phyloP scores from a whole-genome alignment of 345 rosid genomes.

The Trapa incisa region DNA sequence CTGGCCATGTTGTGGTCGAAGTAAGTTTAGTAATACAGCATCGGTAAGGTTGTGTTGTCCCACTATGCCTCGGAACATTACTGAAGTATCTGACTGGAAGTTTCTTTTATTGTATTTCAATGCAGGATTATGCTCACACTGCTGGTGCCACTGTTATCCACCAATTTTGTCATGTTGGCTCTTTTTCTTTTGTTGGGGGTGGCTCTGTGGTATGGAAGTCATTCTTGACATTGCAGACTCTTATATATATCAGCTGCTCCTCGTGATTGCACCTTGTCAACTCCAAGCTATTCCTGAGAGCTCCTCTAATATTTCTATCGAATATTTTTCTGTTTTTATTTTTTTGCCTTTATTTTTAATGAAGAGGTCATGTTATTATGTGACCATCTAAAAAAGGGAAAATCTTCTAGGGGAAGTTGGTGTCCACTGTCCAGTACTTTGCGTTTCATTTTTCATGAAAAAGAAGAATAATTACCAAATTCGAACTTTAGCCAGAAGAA shows the following conservation, averaged over 20 bases:
- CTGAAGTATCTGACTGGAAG: background rate
- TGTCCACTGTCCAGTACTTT: background rate
- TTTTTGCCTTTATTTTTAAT: background rate
- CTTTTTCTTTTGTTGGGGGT: slow-evolving; percentile 78
- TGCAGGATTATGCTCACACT: slow-evolving; percentile 68
- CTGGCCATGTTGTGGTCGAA: slow-evolving; percentile 81
- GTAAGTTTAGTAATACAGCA: slow-evolving; percentile 30
- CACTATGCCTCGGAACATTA: slow-evolving; percentile 9
- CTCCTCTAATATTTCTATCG: background rate
- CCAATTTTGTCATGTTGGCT: slow-evolving; percentile 78
- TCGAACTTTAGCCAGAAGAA: background rate
- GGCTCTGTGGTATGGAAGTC: slow-evolving; percentile 64
- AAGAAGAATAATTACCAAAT: background rate
- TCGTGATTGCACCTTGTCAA: background rate
- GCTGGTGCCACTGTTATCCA: slow-evolving; percentile 79
- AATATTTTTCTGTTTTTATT: background rate
- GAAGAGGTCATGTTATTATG: background rate
- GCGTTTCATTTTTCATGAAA: background rate
- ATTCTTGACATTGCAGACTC: slow-evolving; percentile 5
- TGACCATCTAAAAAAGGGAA: background rate
- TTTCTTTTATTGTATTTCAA: slow-evolving; percentile 15
- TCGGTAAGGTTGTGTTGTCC: background rate
- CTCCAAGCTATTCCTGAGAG: background rate
- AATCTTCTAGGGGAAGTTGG: background rate
- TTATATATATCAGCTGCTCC: background rate